Base-by-base conservation (phyloP, 805 yeast genomes). In the Lipomyces lipofer region DNA sequence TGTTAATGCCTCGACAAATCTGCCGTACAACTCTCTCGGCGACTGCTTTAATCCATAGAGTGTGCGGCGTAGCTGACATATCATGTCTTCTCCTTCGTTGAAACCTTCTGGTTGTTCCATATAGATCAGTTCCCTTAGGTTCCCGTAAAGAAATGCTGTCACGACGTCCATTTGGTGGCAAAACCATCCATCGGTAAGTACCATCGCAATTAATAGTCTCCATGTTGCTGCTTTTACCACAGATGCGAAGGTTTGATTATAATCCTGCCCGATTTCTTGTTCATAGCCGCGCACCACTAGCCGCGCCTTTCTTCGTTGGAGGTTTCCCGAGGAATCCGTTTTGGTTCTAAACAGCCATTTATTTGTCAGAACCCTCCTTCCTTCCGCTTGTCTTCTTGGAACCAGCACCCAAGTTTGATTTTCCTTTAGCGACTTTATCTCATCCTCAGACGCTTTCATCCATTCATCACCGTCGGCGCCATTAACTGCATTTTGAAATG, bases 221-320 rank as follows among this genome's bases (percentile, higher is more conserved):
- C 59, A 48, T 9, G 43, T 35, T 21, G 64, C 65, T 51, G 60
- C 64, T 2, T 65, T 51, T 19, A 65, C 54, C 28, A 66, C 70
- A 9, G 69, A 66, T 24, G 70, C 64, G 51, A 64, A 66, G 1
- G 66, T 64, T 44, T 62, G 68, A 2, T 51, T 24, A 48, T 64
- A 67, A 46, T 66, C 67, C 25, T 65, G 51, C n/a, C 68, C 69
- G n/a, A 49, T 52, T 6, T 33, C 47, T 44, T 66, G 68, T 10
- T 51, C 49, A 49, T 52, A 60, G 2, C 69, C 70, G 40, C 66
- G 58, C 15, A 65, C 67, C 13, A 66, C 70, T 6, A 67, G 40
- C 7, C 68, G 40, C 10, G 69, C 67, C 42, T 67, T 67, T 19
- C 48, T 54, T 36, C 51, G 13, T 24, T 47, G 19, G 29, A 57